Percentiles rank a stretch among this genome's conserved stretches.
Evolutionary conservation across 2,329 filamentous ascomycete genomes (phyloP).

Genomic region (Dothidotthia symphoricarpi): DNA sequence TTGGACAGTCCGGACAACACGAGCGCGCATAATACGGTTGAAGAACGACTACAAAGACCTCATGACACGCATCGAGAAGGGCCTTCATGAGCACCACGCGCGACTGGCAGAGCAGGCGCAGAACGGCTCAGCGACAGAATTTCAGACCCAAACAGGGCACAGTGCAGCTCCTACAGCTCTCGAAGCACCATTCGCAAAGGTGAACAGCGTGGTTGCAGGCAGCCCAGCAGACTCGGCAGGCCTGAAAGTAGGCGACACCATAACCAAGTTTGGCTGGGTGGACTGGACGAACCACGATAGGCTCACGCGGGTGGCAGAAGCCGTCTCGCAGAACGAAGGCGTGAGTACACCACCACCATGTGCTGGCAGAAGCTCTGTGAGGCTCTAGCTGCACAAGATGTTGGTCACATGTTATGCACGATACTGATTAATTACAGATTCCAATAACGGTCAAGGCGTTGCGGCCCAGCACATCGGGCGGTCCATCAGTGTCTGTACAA

Average conservation of each 20-base stretch:
- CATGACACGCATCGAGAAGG: conserved; percentile 79
- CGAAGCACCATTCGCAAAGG: conserved; percentile 76
- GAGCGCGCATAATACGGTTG: conserved; percentile 82
- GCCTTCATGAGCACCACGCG: conserved; percentile 90
- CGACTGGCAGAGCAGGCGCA: conserved; percentile 52
- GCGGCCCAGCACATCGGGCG: conserved; percentile 48
- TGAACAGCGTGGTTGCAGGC: conserved; percentile 74
- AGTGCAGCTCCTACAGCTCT: conserved; percentile 38
- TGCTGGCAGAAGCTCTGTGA: conserved; percentile 11
- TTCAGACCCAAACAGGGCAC: conserved; percentile 19
- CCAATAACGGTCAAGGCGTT: conserved; percentile 65
- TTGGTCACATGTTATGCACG: conserved; percentile 1
- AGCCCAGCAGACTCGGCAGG: conserved; percentile 85
- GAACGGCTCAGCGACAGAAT: conserved; percentile 38
- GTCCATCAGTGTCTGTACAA: conserved; percentile 54
- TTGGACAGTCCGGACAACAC: conserved; percentile 80
- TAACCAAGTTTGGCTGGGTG: conserved; percentile 81
- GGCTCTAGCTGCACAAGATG: conserved; percentile 11
- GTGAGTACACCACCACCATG: conserved; percentile 55
- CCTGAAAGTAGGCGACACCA: conserved; percentile 73
- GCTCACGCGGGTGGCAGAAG: conserved; percentile 81
- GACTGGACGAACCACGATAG: conserved; percentile 83
- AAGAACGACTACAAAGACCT: conserved; percentile 91
- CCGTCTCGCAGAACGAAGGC: conserved; percentile 84
- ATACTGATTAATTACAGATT: conserved; percentile 52